Percentiles rank a stretch among this genome's conserved stretches.
Conservation (phyloP, 139 green algal species). For the Chlamydomonas asymmetrica region DNA sequence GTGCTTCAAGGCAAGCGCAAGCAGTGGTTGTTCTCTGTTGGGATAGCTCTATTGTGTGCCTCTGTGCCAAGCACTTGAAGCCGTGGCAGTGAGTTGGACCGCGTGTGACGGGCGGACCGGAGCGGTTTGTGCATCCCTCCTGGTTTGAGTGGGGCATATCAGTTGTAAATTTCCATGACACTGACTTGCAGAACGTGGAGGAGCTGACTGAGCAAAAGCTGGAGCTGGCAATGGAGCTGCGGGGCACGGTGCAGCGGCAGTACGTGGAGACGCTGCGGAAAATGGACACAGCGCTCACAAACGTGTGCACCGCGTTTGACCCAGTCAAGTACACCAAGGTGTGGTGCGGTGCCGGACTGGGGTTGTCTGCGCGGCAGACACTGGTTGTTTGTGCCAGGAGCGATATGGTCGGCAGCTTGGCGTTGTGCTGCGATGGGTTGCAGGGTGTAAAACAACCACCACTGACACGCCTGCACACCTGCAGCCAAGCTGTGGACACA, state of each 20-base stretch:
- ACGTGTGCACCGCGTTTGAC: slow-evolving; percentile 49
- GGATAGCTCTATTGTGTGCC: neutral
- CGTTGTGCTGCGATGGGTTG: too few species aligned
- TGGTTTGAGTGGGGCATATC: neutral
- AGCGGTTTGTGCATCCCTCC: neutral
- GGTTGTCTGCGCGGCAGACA: too few species aligned
- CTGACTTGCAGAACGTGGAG: neutral
- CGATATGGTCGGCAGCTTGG: too few species aligned
- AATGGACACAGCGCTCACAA: slow-evolving; percentile 46
- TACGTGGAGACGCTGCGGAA: slow-evolving; percentile 53
- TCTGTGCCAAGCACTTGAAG: neutral
- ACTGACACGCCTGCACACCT: too few species aligned
- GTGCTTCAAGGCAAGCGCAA: slow-evolving; percentile 37
- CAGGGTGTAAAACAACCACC: too few species aligned
- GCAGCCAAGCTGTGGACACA: too few species aligned
- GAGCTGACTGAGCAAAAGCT: neutral
- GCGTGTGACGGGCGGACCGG: neutral
- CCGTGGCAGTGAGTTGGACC: neutral
- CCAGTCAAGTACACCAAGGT: slow-evolving; percentile 60
- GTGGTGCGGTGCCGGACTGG: too few species aligned
- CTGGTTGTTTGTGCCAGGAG: neutral
- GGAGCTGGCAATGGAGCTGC: slow-evolving; percentile 50
- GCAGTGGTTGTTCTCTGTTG: neutral
- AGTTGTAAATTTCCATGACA: neutral
- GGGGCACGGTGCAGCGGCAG: slow-evolving; percentile 42